Conservation (phyloP, 192 early-diverging fungal species). For the Physocladia obscura region DNA sequence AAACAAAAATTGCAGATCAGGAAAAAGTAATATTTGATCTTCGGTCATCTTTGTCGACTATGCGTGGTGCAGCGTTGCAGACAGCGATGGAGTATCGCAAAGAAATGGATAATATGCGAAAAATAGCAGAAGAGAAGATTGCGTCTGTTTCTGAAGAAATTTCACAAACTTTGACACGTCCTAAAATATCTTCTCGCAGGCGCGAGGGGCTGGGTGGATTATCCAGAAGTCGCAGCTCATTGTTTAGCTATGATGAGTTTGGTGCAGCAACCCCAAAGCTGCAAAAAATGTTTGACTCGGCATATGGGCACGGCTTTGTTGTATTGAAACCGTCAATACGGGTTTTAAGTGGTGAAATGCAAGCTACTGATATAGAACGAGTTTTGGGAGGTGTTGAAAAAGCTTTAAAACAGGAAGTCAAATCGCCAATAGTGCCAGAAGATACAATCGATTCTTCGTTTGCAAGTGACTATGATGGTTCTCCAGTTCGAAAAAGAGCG, state of each 20-base stretch:
- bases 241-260: constrained; percentile 23
- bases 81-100: constrained; percentile 34
- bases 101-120: constrained; percentile 27
- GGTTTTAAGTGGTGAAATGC: not conserved
- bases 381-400: not conserved
- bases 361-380: not conserved
- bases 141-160: constrained; percentile 1
- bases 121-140: constrained; percentile 24
- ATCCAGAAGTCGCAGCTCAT: constrained; percentile 7
- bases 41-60: constrained; percentile 15
- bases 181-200: too few species aligned
- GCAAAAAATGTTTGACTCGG: constrained; percentile 32
- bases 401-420: not conserved
- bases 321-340: constrained; percentile 9
- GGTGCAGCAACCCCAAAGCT: constrained; percentile 21
- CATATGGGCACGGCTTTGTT: constrained; percentile 28
- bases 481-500: too few species aligned
- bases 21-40: constrained; percentile 35
- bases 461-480: too few species aligned
- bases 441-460: too few species aligned
- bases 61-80: constrained; percentile 29
- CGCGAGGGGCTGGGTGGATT: too few species aligned
- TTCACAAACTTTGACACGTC: not conserved
- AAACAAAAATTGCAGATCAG: constrained; percentile 28
- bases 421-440: too few species aligned